These are phyloP conservation scores for Astragalus membranaceus DNA, from an alignment of 306 rosid species.

Conservation along the genomic window DNA sequence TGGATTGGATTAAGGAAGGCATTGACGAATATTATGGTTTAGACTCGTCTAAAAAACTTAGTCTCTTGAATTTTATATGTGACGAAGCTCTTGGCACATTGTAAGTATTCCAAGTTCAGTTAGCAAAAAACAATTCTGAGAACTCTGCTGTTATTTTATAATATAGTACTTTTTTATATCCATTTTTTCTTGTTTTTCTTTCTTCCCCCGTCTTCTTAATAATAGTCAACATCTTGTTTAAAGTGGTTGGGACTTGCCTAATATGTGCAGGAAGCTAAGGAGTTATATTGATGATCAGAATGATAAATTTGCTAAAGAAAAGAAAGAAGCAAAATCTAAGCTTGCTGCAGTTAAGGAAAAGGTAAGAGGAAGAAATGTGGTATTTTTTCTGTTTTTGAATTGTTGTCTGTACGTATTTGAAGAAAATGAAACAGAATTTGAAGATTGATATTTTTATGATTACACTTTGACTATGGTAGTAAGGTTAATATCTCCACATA, in stretches of 20 bases:
- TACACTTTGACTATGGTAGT: not conserved
- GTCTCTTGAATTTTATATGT: too few species aligned
- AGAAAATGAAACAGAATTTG: not conserved
- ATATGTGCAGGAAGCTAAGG: slow-evolving; percentile 32
- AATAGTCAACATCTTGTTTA: slow-evolving; percentile 5
- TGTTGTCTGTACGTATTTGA: not conserved
- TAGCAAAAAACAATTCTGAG: not conserved
- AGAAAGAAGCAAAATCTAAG: too few species aligned
- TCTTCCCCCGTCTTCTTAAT: not conserved
- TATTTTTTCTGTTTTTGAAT: not conserved
- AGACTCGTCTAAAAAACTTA: too few species aligned
- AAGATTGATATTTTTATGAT: not conserved
- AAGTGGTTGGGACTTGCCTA: not conserved
- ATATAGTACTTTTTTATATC: not conserved
- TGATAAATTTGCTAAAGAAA: too few species aligned
- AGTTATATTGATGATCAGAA: slow-evolving; percentile 7
- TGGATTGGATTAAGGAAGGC: too few species aligned
- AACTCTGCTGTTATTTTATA: not conserved
- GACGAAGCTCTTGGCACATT: too few species aligned
- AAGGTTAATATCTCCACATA: not conserved
- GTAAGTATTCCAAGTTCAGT: not conserved
- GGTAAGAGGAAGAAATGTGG: slow-evolving; percentile 11
- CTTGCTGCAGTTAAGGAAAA: slow-evolving; percentile 30
- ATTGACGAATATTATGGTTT: too few species aligned
- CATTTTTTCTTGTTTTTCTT: too few species aligned